Conservation (phyloP, 768 basidiomycete species). For the Russula dissimulans region DNA sequence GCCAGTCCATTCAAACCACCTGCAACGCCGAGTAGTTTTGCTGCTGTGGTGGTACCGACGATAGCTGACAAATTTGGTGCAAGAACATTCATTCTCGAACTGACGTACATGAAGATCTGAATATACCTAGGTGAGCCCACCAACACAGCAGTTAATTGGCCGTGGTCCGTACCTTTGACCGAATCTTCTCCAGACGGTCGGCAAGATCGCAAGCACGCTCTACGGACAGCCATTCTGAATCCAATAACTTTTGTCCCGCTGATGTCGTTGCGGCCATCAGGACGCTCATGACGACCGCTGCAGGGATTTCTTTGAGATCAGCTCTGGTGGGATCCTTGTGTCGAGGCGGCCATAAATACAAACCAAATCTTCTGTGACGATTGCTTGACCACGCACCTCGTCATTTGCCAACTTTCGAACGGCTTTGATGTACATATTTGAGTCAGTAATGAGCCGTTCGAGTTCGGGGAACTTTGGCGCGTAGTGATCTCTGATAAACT, state of each 20-base stretch:
- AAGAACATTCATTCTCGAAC: constrained; percentile 96
- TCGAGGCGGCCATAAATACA: neutral
- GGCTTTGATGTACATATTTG: constrained; percentile 85
- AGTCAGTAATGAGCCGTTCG: constrained; percentile 89
- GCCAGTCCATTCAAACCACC: constrained; percentile 85
- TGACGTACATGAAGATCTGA: constrained; percentile 98
- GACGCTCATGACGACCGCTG: constrained; percentile 92
- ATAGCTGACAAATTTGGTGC: constrained; percentile 98
- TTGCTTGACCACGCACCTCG: constrained; percentile 38
- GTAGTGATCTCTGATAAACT: constrained; percentile 99
- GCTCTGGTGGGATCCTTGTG: constrained; percentile 79
- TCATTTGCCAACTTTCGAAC: constrained; percentile 83
- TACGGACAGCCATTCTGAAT: constrained; percentile 70
- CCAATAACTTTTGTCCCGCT: constrained; percentile 60
- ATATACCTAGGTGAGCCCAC: neutral
- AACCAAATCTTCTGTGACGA: neutral
- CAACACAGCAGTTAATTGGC: neutral
- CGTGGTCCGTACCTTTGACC: constrained; percentile 57
- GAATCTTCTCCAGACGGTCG: constrained; percentile 77
- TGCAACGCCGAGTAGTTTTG: constrained; percentile 94
- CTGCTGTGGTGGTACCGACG: constrained; percentile 97
- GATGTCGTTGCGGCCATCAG: constrained; percentile 92
- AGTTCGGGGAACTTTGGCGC: constrained; percentile 92
- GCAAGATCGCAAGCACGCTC: constrained; percentile 84
- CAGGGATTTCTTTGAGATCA: constrained; percentile 65